Evolutionary conservation across 306 rosid species (phyloP).

Genomic region (Crotalaria pallida): DNA sequence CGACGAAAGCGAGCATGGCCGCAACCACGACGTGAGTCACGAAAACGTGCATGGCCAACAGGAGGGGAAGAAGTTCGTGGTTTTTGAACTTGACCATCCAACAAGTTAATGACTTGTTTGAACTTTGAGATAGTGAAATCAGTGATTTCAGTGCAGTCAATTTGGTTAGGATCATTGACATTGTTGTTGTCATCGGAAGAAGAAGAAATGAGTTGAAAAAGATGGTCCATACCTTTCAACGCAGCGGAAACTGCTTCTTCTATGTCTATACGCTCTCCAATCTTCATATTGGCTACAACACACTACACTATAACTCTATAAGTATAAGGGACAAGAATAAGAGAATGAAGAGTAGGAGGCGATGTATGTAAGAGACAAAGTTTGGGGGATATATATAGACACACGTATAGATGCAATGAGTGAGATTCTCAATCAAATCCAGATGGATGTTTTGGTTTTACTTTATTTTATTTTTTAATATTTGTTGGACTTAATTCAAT

Average conservation of each 20-base stretch:
- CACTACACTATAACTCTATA: too few species aligned
- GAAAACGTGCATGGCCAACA: conserved; percentile 92
- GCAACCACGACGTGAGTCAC: too few species aligned
- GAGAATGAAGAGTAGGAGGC: too few species aligned
- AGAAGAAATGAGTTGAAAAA: conserved; percentile 47
- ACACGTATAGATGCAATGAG: too few species aligned
- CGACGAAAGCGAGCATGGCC: conserved; percentile 96
- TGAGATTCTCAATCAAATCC: too few species aligned
- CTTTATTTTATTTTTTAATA: too few species aligned
- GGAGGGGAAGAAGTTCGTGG: too few species aligned
- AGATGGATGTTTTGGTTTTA: too few species aligned
- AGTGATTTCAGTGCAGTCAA: conserved; percentile 52
- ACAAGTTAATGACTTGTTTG: conserved; percentile 57
- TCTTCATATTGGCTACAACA: conserved; percentile 5
- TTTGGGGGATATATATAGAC: too few species aligned
- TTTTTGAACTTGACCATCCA: conserved; percentile 40
- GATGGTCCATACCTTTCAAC: conserved; percentile 62
- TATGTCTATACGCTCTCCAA: conserved; percentile 48
- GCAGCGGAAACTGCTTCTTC: conserved; percentile 80
- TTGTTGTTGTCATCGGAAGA: not conserved
- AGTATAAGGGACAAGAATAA: too few species aligned
- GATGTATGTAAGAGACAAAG: too few species aligned
- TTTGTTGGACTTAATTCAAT: too few species aligned
- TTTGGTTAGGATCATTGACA: conserved; percentile 9
- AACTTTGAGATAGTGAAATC: conserved; percentile 80